phyloP scores from a whole-genome alignment of 1,139 yeast species.

The Scheffersomyces insectosa region DNA sequence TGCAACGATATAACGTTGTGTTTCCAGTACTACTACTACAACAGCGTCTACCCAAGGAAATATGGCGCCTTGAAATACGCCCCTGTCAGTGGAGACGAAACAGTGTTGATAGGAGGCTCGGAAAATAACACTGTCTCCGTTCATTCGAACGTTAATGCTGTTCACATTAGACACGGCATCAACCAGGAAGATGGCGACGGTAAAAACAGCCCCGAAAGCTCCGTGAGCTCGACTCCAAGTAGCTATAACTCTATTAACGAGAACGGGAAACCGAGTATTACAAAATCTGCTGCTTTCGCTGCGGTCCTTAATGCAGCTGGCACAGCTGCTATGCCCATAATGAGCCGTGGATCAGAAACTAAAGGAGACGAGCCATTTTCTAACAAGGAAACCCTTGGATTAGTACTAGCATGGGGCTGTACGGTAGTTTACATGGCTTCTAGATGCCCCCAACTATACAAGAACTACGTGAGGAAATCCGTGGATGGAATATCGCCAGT shows the following conservation, averaged over 20 bases:
- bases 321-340: conserved; percentile 22
- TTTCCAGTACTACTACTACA: conserved; percentile 77
- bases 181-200: neutral
- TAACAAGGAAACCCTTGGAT: conserved; percentile 39
- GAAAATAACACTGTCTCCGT: conserved; percentile 7
- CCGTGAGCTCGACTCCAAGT: conserved; percentile 6
- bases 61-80: conserved; percentile 4
- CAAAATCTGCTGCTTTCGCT: conserved; percentile 18
- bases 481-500: conserved; percentile 84
- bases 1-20: conserved; percentile 70
- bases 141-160: conserved; percentile 11
- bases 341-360: conserved; percentile 2
- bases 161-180: conserved; percentile 12
- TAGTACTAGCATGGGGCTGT: conserved; percentile 76
- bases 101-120: conserved; percentile 4
- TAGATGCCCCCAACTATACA: conserved; percentile 80
- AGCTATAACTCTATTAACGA: conserved; percentile 28
- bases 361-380: neutral
- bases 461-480: conserved; percentile 73
- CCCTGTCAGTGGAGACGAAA: conserved; percentile 3
- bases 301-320: conserved; percentile 24
- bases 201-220: conserved; percentile 3
- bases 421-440: conserved; percentile 75
- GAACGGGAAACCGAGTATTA: conserved; percentile 1
- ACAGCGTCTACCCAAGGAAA: conserved; percentile 34